These are phyloP conservation scores for Metschnikowia bowlesiae DNA, from an alignment of 805 yeast genomes.

Conservation along the genomic window DNA sequence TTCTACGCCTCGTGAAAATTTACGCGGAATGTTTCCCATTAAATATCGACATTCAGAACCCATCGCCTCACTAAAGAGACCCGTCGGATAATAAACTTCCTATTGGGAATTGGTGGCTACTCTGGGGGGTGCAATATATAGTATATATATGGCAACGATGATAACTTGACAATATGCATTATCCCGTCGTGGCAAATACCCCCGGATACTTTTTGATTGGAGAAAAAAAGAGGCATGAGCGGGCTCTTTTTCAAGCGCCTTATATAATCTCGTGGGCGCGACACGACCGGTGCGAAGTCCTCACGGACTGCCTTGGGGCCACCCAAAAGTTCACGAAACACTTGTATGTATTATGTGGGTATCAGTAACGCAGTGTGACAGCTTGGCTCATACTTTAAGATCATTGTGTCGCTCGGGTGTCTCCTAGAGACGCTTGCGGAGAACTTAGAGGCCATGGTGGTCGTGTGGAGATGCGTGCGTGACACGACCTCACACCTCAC, in stretches of 20 bases:
- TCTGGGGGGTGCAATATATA: slow-evolving; percentile 49
- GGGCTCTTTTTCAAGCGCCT: slow-evolving; percentile 10
- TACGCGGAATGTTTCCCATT: background rate
- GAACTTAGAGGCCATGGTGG: no score
- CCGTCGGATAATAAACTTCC: slow-evolving; percentile 57
- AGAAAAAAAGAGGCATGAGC: slow-evolving; percentile 22
- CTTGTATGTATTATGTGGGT: background rate
- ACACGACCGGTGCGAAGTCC: slow-evolving; percentile 10
- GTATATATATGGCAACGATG: slow-evolving; percentile 56
- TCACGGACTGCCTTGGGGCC: no score
- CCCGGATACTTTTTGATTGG: slow-evolving; percentile 60
- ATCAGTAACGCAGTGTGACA: no score
- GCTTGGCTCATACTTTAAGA: no score
- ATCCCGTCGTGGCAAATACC: slow-evolving; percentile 67
- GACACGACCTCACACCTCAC: background rate
- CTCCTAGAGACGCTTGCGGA: no score
- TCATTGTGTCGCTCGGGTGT: no score
- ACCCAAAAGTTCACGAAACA: no score
- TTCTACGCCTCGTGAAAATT: no score
- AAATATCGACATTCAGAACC: slow-evolving; percentile 55
- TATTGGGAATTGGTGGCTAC: slow-evolving; percentile 40
- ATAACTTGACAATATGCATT: slow-evolving; percentile 56
- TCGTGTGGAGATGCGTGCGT: background rate
- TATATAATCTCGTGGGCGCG: slow-evolving; percentile 12
- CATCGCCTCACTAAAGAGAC: slow-evolving; percentile 51